Evolutionary conservation across 371 early-diverging fungal species (phyloP).

Genomic region (Mucor piriformis): DNA sequence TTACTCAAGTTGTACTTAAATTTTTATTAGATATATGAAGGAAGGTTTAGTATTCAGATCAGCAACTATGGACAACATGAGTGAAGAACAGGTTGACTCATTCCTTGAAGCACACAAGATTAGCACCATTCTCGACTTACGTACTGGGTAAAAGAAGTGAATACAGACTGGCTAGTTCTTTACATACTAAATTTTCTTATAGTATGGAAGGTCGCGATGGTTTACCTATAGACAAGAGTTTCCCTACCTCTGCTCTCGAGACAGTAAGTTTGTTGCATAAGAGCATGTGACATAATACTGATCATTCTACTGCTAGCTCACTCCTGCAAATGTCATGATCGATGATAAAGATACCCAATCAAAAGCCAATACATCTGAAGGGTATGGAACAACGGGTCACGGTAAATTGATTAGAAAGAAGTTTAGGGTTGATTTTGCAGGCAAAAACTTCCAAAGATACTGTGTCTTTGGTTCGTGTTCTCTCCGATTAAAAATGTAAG

Average conservation of each 20-base stretch:
- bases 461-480: constrained; percentile 43
- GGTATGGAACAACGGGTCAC: constrained; percentile 10
- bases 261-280: constrained; percentile 11
- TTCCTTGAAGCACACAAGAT: constrained; percentile 28
- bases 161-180: not conserved
- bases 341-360: not conserved
- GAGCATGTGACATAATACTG: not conserved
- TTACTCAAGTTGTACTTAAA: not conserved
- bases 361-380: not conserved
- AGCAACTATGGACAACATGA: constrained; percentile 35
- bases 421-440: constrained; percentile 45
- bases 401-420: constrained; percentile 30
- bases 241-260: constrained; percentile 29
- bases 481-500: constrained; percentile 42
- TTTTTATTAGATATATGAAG: constrained; percentile 27
- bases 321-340: not conserved
- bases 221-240: constrained; percentile 38
- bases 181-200: not conserved
- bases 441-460: constrained; percentile 46
- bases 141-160: constrained; percentile 22
- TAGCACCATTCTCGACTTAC: constrained; percentile 33
- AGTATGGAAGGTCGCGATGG: constrained; percentile 29
- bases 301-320: not conserved
- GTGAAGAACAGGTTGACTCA: constrained; percentile 25
- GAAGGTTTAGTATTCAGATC: constrained; percentile 32